Evolutionary conservation across 2,329 filamentous ascomycete genomes (phyloP).

Genomic region (Macrophomina tecta): DNA sequence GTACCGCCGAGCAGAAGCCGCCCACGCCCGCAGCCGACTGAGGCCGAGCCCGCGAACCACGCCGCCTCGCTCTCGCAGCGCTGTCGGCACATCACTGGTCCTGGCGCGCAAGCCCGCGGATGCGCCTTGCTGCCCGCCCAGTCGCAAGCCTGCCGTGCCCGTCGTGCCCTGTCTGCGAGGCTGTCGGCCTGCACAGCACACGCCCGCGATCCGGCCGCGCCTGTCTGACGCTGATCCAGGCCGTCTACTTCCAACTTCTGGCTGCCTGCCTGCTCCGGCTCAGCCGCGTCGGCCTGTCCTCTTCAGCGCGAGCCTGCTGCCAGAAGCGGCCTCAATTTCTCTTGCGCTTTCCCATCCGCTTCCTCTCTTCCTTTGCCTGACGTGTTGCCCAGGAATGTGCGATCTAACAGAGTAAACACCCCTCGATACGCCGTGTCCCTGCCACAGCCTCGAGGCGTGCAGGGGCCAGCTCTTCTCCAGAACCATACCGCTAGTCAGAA

Average conservation of each 20-base stretch:
- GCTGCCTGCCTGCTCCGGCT: not conserved
- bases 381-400: not conserved
- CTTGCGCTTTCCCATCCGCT: not conserved
- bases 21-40: not conserved
- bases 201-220: not conserved
- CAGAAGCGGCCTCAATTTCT: not conserved
- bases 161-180: not conserved
- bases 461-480: too few relatives aligned
- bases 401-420: too few relatives aligned
- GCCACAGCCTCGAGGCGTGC: too few relatives aligned
- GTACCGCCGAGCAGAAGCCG: not conserved
- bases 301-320: conserved; percentile 12
- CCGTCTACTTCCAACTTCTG: not conserved
- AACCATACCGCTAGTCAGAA: too few relatives aligned
- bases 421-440: too few relatives aligned
- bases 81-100: conserved; percentile 15
- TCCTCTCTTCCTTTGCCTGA: not conserved
- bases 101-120: conserved; percentile 10
- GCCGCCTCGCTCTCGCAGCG: not conserved
- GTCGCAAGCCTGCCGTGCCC: not conserved
- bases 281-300: not conserved
- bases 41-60: conserved; percentile 1
- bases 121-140: not conserved
- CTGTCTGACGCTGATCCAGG: not conserved
- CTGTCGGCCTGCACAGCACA: not conserved